Base-by-base conservation (phyloP, 768 basidiomycete genomes). In the Tylopilus subfusipes region DNA sequence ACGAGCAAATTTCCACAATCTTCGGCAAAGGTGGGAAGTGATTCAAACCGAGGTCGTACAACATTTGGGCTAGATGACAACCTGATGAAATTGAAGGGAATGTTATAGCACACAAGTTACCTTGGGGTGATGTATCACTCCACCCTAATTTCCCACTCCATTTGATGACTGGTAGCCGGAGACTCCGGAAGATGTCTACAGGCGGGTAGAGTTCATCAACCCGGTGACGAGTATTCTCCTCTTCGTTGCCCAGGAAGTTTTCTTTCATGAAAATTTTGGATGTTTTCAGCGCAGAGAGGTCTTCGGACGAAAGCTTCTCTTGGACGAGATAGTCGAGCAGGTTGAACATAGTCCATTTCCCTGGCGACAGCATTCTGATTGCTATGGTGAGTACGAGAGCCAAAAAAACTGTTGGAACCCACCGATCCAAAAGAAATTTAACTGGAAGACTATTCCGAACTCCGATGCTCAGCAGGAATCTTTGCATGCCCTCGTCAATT, bases 141-240 rank as follows among this genome's bases (percentile, higher is more conserved):
- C 95, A 97, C 67, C 85, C 90, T 1, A 69, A 72, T 50, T 81
- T 73, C 25, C 73, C 75, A 2, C 84, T 83, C 94, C 94, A 98
- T 59, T 92, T 89, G 44, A 98, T 76, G 6, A 95, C 66, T 2
- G 92, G 91, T 9, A 98, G 69, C 5, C 78, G 79, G 5, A 98
- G 74, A 42, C 79, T 73, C 11, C 87, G 78, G 52, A 93, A 82
- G 2, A 76, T 73, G 30, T 85, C 82, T 0, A 80, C 56, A 1
- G 96, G 95, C 63, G 96, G 94, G 64, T 94, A 96, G 10, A 98
- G 75, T 55, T 90, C 82, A 24, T 77, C 71, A 0, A 90, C 89
- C 49, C 76, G 81, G 58, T 73, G 79, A 19, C 89, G 75, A 18
- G 63, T 60, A 3, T 68, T 61, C 56, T 78, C 78, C 46, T 63